Base-by-base conservation (phyloP, 495 filamentous ascomycete genomes). In the Aspergillus sparsus region DNA sequence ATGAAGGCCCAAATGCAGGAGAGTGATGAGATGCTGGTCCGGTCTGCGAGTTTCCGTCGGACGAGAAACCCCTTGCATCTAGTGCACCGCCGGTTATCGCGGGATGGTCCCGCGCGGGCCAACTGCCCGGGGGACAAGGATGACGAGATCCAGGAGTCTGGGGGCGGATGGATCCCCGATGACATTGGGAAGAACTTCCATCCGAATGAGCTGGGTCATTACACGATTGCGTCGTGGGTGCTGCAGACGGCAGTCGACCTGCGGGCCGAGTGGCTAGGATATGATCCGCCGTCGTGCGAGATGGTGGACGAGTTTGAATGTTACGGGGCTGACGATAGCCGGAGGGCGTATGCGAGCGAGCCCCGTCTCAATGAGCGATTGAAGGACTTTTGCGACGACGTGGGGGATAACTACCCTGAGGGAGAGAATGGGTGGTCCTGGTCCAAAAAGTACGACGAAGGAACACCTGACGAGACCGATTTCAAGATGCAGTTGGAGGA, bases 151-250 rank as follows among this genome's bases (percentile, higher is more conserved):
- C 37, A 41, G 37, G 37, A 41, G 37, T 42, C 35, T 0, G 6
- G 36, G 1, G 33, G 34, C 2, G n/a, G 31, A 8, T 55, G 51
- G n/a, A 41, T 66, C 18, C 69, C 67, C 51, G 65, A 71, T 64
- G 6, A n/a, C 9, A 31, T 67, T 54, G 65, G 44, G 27, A 62
- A 58, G 34, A 60, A 47, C 57, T 71, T 71, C 67, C 69, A 71
- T 56, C 67, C 69, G n/a, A 71, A 69, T 56, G 42, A 66, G 55
- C 21, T 47, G 4, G 69, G 61, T 32, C 61, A 63, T 47, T 8
- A 37, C 11, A 46, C 55, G 9, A 68, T 72, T 7, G 69, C 69
- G 1, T 58, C 67, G 13, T 66, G 59, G 39, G 63, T 60, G 0
- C 27, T 64, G 9, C n/a, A 51, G 12, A 57, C 39, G 11, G 33